These are phyloP conservation scores for Penicillium occitanis DNA, from an alignment of 2,329 filamentous ascomycete species.

Conservation along the genomic window DNA sequence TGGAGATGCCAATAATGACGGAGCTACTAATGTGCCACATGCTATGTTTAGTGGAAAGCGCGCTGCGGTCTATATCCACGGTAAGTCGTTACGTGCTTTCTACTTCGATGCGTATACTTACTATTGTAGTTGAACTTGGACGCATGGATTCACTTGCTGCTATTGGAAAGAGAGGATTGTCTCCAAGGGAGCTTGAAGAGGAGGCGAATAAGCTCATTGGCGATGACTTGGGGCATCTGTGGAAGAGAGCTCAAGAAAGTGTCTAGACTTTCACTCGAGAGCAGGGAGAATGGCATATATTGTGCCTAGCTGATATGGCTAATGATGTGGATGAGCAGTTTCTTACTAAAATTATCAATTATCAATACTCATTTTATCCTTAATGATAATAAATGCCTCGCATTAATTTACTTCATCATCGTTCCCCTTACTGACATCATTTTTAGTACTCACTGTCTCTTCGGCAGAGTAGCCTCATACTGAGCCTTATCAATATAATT, in stretches of 20 bases:
- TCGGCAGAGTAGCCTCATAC: conserved; percentile 18
- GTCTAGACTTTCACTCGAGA: background rate
- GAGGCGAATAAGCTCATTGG: conserved; percentile 34
- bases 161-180: conserved; percentile 32
- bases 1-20: conserved; percentile 61
- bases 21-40: conserved; percentile 61
- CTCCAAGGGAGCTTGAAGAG: conserved; percentile 29
- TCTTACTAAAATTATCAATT: background rate
- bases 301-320: background rate
- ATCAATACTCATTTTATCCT: background rate
- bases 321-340: background rate
- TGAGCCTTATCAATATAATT: conserved; percentile 36
- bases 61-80: conserved; percentile 58
- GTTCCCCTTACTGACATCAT: too few species aligned
- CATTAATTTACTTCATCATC: too few species aligned
- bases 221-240: conserved; percentile 32
- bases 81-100: conserved; percentile 40
- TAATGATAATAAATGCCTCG: background rate
- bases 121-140: conserved; percentile 33
- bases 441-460: background rate
- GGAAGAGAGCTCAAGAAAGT: conserved; percentile 21
- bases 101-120: background rate
- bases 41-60: conserved; percentile 61
- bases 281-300: background rate
- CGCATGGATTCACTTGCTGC: conserved; percentile 33